A percentile compares a stretch with the other conserved stretches of the same genome.
These are phyloP conservation scores for Lentinula guzmanii DNA, from an alignment of 768 basidiomycete species.

Conservation along the genomic window DNA sequence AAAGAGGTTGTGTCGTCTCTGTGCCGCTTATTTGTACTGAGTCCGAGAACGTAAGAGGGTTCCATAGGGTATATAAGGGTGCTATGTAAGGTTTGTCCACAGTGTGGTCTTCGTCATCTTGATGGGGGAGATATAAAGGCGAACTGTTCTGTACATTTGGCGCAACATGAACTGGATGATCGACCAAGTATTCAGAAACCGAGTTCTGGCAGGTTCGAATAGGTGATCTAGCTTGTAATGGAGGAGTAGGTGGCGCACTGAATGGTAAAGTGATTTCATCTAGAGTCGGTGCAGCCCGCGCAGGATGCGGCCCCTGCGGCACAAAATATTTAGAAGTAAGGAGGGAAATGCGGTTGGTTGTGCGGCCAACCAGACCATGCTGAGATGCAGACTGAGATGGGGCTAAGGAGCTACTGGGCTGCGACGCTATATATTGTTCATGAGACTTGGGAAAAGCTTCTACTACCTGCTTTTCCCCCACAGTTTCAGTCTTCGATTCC, in stretches of 20 bases:
- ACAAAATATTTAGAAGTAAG: slow-evolving; percentile 16
- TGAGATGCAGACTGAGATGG: slow-evolving; percentile 59
- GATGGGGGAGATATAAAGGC: not conserved
- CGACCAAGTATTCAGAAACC: not conserved
- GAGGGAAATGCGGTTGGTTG: not conserved
- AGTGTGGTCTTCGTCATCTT: not conserved
- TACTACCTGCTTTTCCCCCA: not conserved
- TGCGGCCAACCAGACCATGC: slow-evolving; percentile 15
- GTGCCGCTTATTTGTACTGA: not conserved
- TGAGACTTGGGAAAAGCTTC: not conserved
- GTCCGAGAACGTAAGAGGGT: not conserved
- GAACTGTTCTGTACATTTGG: not conserved
- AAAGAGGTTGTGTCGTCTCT: not conserved
- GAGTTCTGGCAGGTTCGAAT: not conserved
- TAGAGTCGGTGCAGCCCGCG: not conserved
- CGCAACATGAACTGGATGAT: not conserved
- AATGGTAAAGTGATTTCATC: not conserved
- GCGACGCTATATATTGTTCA: not conserved
- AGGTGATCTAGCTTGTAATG: not conserved
- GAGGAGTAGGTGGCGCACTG: not conserved
- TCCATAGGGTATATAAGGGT: not conserved
- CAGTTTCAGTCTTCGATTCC: not conserved
- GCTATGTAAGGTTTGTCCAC: not conserved
- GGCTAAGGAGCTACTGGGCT: slow-evolving; percentile 18
- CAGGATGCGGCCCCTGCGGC: slow-evolving; percentile 7